phyloP scores from a whole-genome alignment of 2,329 filamentous ascomycete genomes.

The Fusarium albidum region DNA sequence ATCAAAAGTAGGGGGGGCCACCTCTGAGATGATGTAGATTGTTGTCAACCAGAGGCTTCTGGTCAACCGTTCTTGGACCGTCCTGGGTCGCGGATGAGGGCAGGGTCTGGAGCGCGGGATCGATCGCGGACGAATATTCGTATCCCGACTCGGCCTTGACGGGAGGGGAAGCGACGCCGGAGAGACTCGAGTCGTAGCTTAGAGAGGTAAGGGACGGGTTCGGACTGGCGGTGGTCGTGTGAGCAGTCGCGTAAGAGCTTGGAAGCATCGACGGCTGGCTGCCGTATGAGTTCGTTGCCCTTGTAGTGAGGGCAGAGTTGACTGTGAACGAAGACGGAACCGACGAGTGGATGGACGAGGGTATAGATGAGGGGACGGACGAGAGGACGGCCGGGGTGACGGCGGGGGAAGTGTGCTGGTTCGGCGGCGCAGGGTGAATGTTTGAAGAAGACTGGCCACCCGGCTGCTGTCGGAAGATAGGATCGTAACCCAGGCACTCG shows the following conservation, averaged over 20 bases:
- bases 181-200: constrained; percentile 46
- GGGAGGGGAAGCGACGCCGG: constrained; percentile 41
- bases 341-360: constrained; percentile 35
- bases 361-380: too few relatives aligned
- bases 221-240: constrained; percentile 44
- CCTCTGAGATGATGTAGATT: constrained; percentile 59
- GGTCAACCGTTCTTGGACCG: constrained; percentile 37
- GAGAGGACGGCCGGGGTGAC: constrained; percentile 39
- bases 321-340: constrained; percentile 33
- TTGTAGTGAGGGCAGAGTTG: constrained; percentile 36
- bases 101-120: constrained; percentile 68
- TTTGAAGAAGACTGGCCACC: constrained; percentile 76
- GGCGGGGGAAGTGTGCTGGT: constrained; percentile 46
- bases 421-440: constrained; percentile 46
- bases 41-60: constrained; percentile 42
- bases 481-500: constrained; percentile 86
- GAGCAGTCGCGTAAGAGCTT: constrained; percentile 52
- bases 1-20: constrained; percentile 54
- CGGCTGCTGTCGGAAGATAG: constrained; percentile 80
- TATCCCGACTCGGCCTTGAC: constrained; percentile 52
- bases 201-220: constrained; percentile 40
- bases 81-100: constrained; percentile 35
- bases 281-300: constrained; percentile 53
- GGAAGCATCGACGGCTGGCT: constrained; percentile 55
- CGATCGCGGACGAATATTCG: constrained; percentile 69